Evolutionary conservation across 1,284 basidiomycete species (phyloP), one percentile per base, ranked within the genome.

Genomic region (Cerrena zonata): DNA sequence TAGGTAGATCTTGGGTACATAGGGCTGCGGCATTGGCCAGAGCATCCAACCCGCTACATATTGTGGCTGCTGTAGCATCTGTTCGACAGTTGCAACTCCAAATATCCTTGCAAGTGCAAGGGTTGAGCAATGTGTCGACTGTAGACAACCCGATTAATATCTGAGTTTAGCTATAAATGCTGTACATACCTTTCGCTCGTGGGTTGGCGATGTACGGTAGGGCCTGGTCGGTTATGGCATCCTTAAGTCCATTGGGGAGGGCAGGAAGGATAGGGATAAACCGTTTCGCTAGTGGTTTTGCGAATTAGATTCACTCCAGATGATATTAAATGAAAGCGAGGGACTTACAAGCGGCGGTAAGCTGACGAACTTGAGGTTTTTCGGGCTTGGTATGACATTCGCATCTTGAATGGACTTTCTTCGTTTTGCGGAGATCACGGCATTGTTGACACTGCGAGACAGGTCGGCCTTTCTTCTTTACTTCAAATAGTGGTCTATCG

Each of bases 381-480:
- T 54, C 48, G 12, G 47, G 38, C 48, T 56, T 51, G 4, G 46
- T 38, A 7, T 18, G 18, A 36, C 84, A 86, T 46, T 75, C 68
- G 68, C 84, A 86, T 66, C 82, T 84, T 51, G 84, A 78, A 58
- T 86, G 83, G 45, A 85, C 79, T 69, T 84, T 82, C 66, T 82
- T 84, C 45, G 79, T 83, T 73, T 89, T 89, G 51, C 86, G 76
- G 34, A 86, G 75, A 58, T 89, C 83, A 63, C 85, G 76, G 65
- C 87, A 90, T 65, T 83, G 81, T 53, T 80, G 77, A 67, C 87
- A 90, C 67, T 90, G 88, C 2, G 86, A 88, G n/a, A 86, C 76
- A 0, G 87, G 87, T 46, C 87, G 76, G 45, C 84, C 87, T 68
- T 84, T 90, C 81, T 86, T 86, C 75, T 89, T 86, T 60, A 89